phyloP scores from a whole-genome alignment of 345 rosid species.

The Rhodomyrtus tomentosa region DNA sequence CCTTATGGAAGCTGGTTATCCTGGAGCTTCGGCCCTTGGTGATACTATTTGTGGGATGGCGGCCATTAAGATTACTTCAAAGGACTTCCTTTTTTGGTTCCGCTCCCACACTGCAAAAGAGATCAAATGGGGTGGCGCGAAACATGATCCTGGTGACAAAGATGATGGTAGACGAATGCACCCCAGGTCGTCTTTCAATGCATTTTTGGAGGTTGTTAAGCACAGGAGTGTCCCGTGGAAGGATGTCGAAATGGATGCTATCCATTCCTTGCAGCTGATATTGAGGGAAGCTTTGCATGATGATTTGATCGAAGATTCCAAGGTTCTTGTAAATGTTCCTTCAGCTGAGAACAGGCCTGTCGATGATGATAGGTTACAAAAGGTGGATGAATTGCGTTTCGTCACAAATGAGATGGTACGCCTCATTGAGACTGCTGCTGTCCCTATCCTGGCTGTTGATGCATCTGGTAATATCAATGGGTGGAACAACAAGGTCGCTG shows the following conservation, averaged over 20 bases:
- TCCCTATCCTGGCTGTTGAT: slow-evolving; percentile 75
- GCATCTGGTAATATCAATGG: slow-evolving; percentile 57
- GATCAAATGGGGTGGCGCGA: slow-evolving; percentile 89
- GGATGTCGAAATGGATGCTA: slow-evolving; percentile 83
- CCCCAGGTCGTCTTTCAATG: slow-evolving; percentile 84
- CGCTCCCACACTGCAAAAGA: slow-evolving; percentile 70
- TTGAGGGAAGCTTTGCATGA: slow-evolving; percentile 56
- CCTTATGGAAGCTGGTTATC: slow-evolving; percentile 79
- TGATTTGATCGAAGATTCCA: slow-evolving; percentile 32
- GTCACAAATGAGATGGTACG: slow-evolving; percentile 78
- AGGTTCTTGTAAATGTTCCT: slow-evolving; percentile 33
- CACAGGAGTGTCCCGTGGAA: slow-evolving; percentile 65
- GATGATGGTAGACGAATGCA: slow-evolving; percentile 73
- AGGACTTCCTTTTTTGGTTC: slow-evolving; percentile 81
- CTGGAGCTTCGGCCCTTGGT: slow-evolving; percentile 54
- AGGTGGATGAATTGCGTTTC: slow-evolving; percentile 41
- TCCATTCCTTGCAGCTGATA: slow-evolving; percentile 81
- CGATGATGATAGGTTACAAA: slow-evolving; percentile 32
- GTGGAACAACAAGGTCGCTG: slow-evolving; percentile 74
- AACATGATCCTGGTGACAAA: slow-evolving; percentile 53
- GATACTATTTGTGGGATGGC: slow-evolving; percentile 75
- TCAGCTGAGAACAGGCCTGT: not conserved
- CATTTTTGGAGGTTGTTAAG: slow-evolving; percentile 72
- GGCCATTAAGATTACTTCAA: slow-evolving; percentile 38
- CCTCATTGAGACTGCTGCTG: slow-evolving; percentile 79